Base-by-base conservation (phyloP, 179 eudicot genomes). In the Corrigiola litoralis region DNA sequence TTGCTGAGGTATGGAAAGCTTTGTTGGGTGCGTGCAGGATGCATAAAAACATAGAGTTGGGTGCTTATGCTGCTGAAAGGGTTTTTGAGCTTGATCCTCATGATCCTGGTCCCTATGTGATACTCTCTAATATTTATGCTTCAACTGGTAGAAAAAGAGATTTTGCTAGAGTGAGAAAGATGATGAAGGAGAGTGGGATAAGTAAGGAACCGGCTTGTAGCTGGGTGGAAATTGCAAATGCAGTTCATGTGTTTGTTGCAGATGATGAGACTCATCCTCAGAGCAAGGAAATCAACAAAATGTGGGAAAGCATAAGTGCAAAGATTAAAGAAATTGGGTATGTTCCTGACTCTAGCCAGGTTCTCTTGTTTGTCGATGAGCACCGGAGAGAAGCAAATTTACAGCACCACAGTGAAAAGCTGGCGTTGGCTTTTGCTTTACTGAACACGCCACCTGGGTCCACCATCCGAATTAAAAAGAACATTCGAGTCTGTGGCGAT, bases 171-270 rank as follows among this genome's bases (percentile, higher is more conserved):
- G 97, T 87, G 75, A 79, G 92, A 68, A 84, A 72, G 73, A 70
- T 72, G 82, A 90, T 90, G 97, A 80, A 79, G 65, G 77, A 82
- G 60, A 58, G 53, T 53, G 84, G 92, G 33, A 78, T 82, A 32
- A 87, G 79, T 72, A 90, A 87, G 63, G 97, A 87, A 72, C 95
- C 97, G 27, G 95, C 95, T 70, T 87, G 89, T 74, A 90, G 97
- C 70, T 90, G 97, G 97, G 86, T 85, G 70, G 97, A 90, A 79
- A 80, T 90, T 53, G 88, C 70, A 69, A 87, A 85, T 73, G 68
- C 65, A 21, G 89, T 90, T 49, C 97, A 90, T 58, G 57, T 81
- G 80, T 90, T 90, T 70, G 82, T 87, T 62, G 82, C 97, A 13
- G 75, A 78, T 63, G 95, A 87, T 48, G 82, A 77, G 69, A 63